phyloP scores from a whole-genome alignment of 225 moss, liverwort and hornwort genomes.

The Physcomitrellopsis africana region DNA sequence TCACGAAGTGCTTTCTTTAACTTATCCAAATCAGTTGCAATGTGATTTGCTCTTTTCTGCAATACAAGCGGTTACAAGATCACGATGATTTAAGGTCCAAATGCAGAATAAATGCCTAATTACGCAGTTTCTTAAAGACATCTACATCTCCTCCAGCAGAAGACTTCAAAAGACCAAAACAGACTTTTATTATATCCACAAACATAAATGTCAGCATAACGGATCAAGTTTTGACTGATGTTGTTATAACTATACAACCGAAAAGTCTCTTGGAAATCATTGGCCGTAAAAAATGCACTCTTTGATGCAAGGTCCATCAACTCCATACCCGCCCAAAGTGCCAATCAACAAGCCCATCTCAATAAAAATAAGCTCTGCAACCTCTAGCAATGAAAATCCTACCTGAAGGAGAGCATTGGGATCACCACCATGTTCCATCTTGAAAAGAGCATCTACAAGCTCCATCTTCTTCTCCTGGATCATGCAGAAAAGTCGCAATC shows the following conservation, averaged over 20 bases:
- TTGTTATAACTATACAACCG: slow-evolving; percentile 3
- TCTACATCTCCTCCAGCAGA: slow-evolving; percentile 14
- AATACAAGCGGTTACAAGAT: slow-evolving; percentile 26
- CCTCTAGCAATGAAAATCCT: not conserved
- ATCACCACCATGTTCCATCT: slow-evolving; percentile 72
- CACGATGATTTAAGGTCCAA: slow-evolving; percentile 17
- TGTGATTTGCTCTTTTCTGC: slow-evolving; percentile 85
- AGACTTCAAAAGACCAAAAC: slow-evolving; percentile 11
- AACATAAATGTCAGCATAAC: not conserved
- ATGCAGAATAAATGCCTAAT: not conserved
- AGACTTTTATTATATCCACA: slow-evolving; percentile 24
- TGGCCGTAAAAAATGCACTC: no score
- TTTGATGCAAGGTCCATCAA: slow-evolving; percentile 4
- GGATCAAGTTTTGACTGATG: not conserved
- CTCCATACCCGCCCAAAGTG: slow-evolving; percentile 7
- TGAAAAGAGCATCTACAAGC: slow-evolving; percentile 63
- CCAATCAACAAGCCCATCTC: not conserved
- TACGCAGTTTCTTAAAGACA: not conserved
- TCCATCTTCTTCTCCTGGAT: slow-evolving; percentile 69
- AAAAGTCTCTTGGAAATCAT: slow-evolving; percentile 5
- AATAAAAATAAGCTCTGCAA: slow-evolving; percentile 3
- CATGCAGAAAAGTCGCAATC: slow-evolving; percentile 28
- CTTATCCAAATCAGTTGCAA: slow-evolving; percentile 82
- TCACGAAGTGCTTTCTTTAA: slow-evolving; percentile 91
- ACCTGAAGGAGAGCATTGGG: slow-evolving; percentile 70